These are phyloP conservation scores for Neurospora pannonica DNA, from an alignment of 495 filamentous ascomycete species.

Conservation along the genomic window DNA sequence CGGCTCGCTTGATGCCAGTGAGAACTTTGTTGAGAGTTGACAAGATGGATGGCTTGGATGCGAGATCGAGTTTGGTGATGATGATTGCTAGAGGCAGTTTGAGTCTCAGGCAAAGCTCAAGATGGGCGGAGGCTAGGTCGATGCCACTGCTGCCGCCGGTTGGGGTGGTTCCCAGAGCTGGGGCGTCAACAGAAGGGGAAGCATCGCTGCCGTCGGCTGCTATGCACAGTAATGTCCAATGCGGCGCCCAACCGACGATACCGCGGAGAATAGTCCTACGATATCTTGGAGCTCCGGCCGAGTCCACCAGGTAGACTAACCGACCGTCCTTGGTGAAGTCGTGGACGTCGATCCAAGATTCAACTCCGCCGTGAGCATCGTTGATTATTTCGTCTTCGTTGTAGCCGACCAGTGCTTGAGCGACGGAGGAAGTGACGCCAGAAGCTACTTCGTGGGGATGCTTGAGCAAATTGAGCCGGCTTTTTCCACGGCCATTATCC, in stretches of 20 bases:
- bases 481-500: constrained; percentile 88
- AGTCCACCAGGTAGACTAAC: constrained; percentile 79
- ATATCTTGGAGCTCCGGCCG: constrained; percentile 81
- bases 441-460: constrained; percentile 91
- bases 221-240: constrained; percentile 85
- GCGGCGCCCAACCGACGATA: constrained; percentile 90
- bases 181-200: constrained; percentile 23
- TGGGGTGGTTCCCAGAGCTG: constrained; percentile 13
- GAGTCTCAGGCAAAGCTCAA: constrained; percentile 79
- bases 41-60: constrained; percentile 57
- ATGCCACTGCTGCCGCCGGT: constrained; percentile 26
- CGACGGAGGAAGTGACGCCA: constrained; percentile 85
- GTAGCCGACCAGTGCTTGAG: constrained; percentile 90
- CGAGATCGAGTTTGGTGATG: constrained; percentile 86
- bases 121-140: constrained; percentile 66
- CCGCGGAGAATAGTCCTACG: constrained; percentile 78
- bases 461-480: constrained; percentile 75
- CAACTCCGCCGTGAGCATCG: constrained; percentile 75
- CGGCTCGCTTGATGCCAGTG: constrained; percentile 64
- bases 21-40: constrained; percentile 62
- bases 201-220: constrained; percentile 63
- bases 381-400: constrained; percentile 62
- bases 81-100: constrained; percentile 65
- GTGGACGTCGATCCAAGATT: constrained; percentile 93
- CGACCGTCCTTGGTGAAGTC: constrained; percentile 60